These are phyloP conservation scores for Candida odintsovae DNA, from an alignment of 805 yeast species.

Conservation along the genomic window DNA sequence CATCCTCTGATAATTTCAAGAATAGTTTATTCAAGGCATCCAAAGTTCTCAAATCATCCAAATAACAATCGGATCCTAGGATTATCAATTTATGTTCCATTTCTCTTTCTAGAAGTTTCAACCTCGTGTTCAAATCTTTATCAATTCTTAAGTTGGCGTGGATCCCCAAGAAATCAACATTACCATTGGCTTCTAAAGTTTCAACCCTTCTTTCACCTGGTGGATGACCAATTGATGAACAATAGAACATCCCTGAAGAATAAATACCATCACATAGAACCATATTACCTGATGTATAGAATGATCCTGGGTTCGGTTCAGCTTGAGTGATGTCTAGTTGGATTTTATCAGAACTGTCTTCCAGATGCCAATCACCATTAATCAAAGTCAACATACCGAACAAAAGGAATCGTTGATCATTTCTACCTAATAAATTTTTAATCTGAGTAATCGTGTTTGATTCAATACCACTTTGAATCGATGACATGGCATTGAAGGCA, in stretches of 20 bases:
- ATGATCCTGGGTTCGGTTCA: constrained; percentile 56
- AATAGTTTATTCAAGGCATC: constrained; percentile 66
- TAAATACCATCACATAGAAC: constrained; percentile 83
- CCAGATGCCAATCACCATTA: constrained; percentile 67
- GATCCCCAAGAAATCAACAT: constrained; percentile 61
- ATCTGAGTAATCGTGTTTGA: constrained; percentile 54
- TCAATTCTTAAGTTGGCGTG: constrained; percentile 55
- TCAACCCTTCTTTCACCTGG: constrained; percentile 72
- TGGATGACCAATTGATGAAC: constrained; percentile 76
- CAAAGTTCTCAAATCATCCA: constrained; percentile 54
- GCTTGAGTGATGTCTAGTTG: constrained; percentile 55
- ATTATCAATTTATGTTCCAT: constrained; percentile 58
- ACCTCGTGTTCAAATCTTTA: constrained; percentile 45
- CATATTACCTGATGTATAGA: constrained; percentile 68
- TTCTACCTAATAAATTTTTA: constrained; percentile 82
- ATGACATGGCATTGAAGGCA: constrained; percentile 29
- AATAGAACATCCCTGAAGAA: constrained; percentile 63
- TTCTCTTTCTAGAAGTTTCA: constrained; percentile 52
- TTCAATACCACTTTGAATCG: constrained; percentile 16
- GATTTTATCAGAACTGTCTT: constrained; percentile 75
- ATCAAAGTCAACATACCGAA: constrained; percentile 70
- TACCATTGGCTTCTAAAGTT: constrained; percentile 69
- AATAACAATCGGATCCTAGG: constrained; percentile 67
- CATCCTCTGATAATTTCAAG: constrained; percentile 43
- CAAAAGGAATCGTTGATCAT: constrained; percentile 66